Evolutionary conservation across 2,329 filamentous ascomycete genomes (phyloP).

Genomic region (Chaetomium sp.): DNA sequence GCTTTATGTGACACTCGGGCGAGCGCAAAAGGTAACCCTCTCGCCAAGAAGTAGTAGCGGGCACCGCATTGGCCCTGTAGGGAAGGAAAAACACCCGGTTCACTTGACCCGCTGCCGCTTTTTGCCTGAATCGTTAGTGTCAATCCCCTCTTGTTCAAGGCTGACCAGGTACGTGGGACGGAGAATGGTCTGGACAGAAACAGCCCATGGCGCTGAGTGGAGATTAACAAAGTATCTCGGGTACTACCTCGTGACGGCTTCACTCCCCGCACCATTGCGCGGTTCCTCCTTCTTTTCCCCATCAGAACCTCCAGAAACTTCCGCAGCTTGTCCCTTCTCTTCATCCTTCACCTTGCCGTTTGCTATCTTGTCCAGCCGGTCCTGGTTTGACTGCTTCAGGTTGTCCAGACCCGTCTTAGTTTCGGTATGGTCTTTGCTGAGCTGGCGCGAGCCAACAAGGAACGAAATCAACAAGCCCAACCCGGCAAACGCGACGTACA

Average conservation of each 20-base stretch:
- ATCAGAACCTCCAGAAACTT: background rate
- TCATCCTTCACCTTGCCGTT: conserved; percentile 12
- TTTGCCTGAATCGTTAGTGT: conserved; percentile 30
- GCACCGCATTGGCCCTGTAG: background rate
- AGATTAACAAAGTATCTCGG: background rate
- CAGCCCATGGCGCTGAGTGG: background rate
- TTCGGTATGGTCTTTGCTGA: conserved; percentile 59
- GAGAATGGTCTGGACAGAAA: background rate
- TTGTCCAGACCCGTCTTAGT: conserved; percentile 59
- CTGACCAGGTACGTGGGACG: conserved; percentile 1
- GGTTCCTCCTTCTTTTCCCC: conserved; percentile 8
- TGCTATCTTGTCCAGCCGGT: conserved; percentile 26
- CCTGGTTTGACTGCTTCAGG: conserved; percentile 38
- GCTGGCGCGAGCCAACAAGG: conserved; percentile 51
- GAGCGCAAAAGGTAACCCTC: background rate
- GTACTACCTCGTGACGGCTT: background rate
- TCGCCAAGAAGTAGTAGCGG: conserved; percentile 15
- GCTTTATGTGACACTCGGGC: background rate
- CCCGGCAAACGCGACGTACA: conserved; percentile 55
- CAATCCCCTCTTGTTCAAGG: background rate
- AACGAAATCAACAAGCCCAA: conserved; percentile 51
- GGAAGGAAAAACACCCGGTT: background rate
- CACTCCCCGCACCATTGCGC: background rate
- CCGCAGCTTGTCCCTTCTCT: conserved; percentile 15
- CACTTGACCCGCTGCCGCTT: background rate